These are phyloP conservation scores for Trametes punicea DNA, from an alignment of 768 basidiomycete genomes.

Conservation along the genomic window DNA sequence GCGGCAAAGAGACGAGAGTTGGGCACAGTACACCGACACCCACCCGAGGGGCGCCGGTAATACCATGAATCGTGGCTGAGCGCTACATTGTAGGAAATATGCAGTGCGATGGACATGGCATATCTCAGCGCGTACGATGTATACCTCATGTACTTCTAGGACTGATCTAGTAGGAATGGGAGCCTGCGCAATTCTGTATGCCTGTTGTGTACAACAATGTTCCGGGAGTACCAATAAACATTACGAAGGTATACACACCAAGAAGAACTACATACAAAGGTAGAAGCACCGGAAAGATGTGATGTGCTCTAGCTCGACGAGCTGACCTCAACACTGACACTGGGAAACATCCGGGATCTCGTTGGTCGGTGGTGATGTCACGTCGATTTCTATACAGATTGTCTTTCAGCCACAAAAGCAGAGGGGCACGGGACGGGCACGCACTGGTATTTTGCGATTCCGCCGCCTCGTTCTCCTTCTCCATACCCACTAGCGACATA, in stretches of 20 bases:
- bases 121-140: slow-evolving; percentile 7
- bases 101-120: slow-evolving; percentile 2
- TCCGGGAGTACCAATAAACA: slow-evolving; percentile 9
- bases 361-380: slow-evolving; percentile 63
- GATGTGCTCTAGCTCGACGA: slow-evolving; percentile 1
- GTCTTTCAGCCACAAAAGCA: background rate
- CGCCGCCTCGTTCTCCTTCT: slow-evolving; percentile 64
- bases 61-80: slow-evolving; percentile 87
- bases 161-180: background rate
- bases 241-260: slow-evolving; percentile 11
- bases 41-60: slow-evolving; percentile 94
- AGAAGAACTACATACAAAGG: slow-evolving; percentile 15
- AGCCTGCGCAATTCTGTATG: background rate
- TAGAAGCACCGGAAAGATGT: slow-evolving; percentile 9
- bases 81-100: background rate
- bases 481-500: slow-evolving; percentile 95
- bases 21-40: slow-evolving; percentile 84
- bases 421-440: slow-evolving; percentile 6
- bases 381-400: slow-evolving; percentile 75
- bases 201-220: slow-evolving; percentile 8
- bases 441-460: slow-evolving; percentile 46
- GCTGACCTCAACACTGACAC: slow-evolving; percentile 66
- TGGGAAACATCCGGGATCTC: slow-evolving; percentile 84
- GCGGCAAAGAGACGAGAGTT: slow-evolving; percentile 83
- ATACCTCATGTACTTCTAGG: slow-evolving; percentile 9